Evolutionary conservation across 169 alveolate species (phyloP).

Genomic region (Plasmodium gallinaceum): DNA sequence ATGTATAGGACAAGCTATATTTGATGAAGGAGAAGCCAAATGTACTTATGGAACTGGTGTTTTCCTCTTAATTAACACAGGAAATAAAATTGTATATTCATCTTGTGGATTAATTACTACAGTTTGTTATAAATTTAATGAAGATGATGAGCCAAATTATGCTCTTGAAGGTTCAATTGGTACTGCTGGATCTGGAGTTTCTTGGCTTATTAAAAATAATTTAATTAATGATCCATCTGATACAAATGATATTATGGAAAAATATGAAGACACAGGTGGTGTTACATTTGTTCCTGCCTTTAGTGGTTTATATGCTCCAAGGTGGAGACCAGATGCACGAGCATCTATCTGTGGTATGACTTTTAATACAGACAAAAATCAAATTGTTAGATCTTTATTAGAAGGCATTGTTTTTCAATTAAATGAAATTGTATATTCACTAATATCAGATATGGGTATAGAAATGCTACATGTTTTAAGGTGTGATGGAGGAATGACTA

Average conservation of each 20-base stretch:
- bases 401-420: conserved; percentile 93
- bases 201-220: conserved; percentile 90
- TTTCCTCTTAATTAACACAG: conserved; percentile 92
- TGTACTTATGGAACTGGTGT: conserved; percentile 97
- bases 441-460: conserved; percentile 78
- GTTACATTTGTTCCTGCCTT: conserved; percentile 95
- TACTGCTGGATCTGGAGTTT: conserved; percentile 93
- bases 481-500: conserved; percentile 94
- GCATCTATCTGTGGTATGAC: conserved; percentile 94
- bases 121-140: conserved; percentile 90
- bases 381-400: conserved; percentile 91
- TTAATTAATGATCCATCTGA: conserved; percentile 82
- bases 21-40: conserved; percentile 90
- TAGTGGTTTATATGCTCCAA: conserved; percentile 95
- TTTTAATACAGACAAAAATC: conserved; percentile 88
- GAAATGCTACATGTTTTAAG: conserved; percentile 83
- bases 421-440: conserved; percentile 84
- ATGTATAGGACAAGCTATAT: conserved; percentile 91
- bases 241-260: conserved; percentile 80
- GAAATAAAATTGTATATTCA: conserved; percentile 86
- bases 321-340: conserved; percentile 94
- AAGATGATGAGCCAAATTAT: conserved; percentile 83
- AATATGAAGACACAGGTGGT: conserved; percentile 90
- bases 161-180: conserved; percentile 97
- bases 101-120: conserved; percentile 93